Evolutionary conservation across 176 grass and related monocot genomes (phyloP).

Genomic region (Coix lacrymajobi): DNA sequence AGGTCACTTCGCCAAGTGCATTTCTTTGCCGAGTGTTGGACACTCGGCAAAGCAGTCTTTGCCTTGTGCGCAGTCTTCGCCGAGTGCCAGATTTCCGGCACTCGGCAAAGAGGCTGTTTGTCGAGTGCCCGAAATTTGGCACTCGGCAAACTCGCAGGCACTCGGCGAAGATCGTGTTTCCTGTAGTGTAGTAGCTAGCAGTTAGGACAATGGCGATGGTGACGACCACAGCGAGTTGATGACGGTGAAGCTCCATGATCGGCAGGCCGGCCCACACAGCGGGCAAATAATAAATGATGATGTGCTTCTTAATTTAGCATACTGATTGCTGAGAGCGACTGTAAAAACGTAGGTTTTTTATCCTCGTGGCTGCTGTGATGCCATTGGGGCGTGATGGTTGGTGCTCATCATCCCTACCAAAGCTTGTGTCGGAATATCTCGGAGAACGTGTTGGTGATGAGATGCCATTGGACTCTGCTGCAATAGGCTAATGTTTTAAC

Average conservation of each 20-base stretch:
- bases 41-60: no score
- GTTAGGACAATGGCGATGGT: not conserved
- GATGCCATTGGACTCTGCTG: no score
- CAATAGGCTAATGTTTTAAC: not conserved
- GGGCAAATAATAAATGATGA: not conserved
- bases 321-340: not conserved
- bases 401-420: not conserved
- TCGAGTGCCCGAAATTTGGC: no score
- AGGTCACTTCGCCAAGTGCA: no score
- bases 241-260: not conserved
- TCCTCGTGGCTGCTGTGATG: not conserved
- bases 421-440: not conserved
- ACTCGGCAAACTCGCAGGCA: no score
- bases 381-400: not conserved
- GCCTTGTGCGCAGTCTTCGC: no score
- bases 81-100: no score
- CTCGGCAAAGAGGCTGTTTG: no score
- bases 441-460: not conserved
- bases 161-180: no score
- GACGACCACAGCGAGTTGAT: not conserved
- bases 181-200: no score
- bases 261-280: not conserved
- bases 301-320: not conserved
- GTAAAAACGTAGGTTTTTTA: not conserved
- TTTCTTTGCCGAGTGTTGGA: no score